Evolutionary conservation across 1,139 yeast genomes (phyloP).

Genomic region (Ashbya aceris): DNA sequence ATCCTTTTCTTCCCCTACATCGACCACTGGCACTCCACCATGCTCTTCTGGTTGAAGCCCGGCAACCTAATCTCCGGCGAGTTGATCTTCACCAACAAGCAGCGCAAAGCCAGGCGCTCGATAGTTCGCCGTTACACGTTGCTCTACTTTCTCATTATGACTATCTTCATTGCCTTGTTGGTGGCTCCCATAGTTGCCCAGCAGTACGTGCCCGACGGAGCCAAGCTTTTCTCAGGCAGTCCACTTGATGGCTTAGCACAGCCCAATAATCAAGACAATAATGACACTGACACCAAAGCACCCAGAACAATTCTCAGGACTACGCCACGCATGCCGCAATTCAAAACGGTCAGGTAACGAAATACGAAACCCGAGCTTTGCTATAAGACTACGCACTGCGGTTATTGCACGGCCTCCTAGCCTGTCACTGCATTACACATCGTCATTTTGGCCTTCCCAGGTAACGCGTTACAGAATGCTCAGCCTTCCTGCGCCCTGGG

Average conservation of each 20-base stretch:
- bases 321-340: slow-evolving; percentile 22
- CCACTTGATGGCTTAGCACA: slow-evolving; percentile 38
- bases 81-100: slow-evolving; percentile 33
- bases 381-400: neutral
- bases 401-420: neutral
- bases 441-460: neutral
- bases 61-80: slow-evolving; percentile 40
- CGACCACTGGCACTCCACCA: slow-evolving; percentile 69
- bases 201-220: slow-evolving; percentile 20
- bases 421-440: neutral
- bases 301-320: slow-evolving; percentile 23
- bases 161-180: slow-evolving; percentile 33
- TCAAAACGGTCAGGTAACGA: slow-evolving; percentile 19
- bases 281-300: slow-evolving; percentile 48
- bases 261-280: slow-evolving; percentile 47
- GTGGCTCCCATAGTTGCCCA: slow-evolving; percentile 37
- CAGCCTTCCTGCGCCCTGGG: neutral
- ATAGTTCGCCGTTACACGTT: slow-evolving; percentile 34
- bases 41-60: slow-evolving; percentile 77
- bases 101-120: slow-evolving; percentile 32
- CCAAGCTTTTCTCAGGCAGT: slow-evolving; percentile 13
- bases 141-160: slow-evolving; percentile 36
- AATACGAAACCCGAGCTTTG: neutral
- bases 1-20: slow-evolving; percentile 57
- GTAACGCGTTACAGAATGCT: neutral